Conservation (phyloP, 2,329 filamentous ascomycete species). For the Ophiostoma fasciatum region DNA sequence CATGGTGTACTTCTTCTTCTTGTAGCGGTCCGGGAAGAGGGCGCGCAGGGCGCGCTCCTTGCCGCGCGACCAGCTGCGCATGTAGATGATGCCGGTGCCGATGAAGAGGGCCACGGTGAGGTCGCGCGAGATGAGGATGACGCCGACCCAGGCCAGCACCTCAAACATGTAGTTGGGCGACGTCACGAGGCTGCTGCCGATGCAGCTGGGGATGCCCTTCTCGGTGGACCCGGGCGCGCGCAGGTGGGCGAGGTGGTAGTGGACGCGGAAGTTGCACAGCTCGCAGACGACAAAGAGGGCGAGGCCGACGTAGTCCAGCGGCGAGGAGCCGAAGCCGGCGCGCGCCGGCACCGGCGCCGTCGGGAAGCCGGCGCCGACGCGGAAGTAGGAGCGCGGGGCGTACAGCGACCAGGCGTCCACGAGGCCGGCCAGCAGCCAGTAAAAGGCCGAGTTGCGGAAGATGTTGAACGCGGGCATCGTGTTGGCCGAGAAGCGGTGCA, state of each 20-base stretch:
- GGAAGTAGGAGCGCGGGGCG: slow-evolving; percentile 52
- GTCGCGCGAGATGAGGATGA: slow-evolving; percentile 66
- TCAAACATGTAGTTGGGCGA: slow-evolving; percentile 98
- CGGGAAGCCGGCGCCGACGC: slow-evolving; percentile 11
- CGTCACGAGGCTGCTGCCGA: slow-evolving; percentile 76
- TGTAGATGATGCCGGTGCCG: slow-evolving; percentile 56
- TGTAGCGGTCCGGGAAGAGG: slow-evolving; percentile 87
- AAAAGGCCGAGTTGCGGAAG: slow-evolving; percentile 89
- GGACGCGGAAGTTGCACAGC: slow-evolving; percentile 63
- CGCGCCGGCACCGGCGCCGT: slow-evolving; percentile 11
- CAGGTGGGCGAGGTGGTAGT: slow-evolving; percentile 63
- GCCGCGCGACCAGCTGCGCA: slow-evolving; percentile 77
- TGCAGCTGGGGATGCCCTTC: slow-evolving; percentile 72
- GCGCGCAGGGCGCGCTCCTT: slow-evolving; percentile 84
- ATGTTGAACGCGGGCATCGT: slow-evolving; percentile 90
- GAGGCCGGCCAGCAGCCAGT: slow-evolving; percentile 74
- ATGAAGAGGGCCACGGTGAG: slow-evolving; percentile 68
- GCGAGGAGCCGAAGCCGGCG: slow-evolving; percentile 9
- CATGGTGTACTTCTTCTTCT: slow-evolving; percentile 80
- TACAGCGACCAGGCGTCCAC: slow-evolving; percentile 80
- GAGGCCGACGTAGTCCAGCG: slow-evolving; percentile 51
- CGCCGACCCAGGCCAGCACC: slow-evolving; percentile 68
- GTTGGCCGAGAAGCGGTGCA: slow-evolving; percentile 87
- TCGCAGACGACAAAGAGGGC: slow-evolving; percentile 66
- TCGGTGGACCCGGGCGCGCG: slow-evolving; percentile 69